phyloP scores from a whole-genome alignment of 805 yeast genomes.

The Cyberlindnera americana region DNA sequence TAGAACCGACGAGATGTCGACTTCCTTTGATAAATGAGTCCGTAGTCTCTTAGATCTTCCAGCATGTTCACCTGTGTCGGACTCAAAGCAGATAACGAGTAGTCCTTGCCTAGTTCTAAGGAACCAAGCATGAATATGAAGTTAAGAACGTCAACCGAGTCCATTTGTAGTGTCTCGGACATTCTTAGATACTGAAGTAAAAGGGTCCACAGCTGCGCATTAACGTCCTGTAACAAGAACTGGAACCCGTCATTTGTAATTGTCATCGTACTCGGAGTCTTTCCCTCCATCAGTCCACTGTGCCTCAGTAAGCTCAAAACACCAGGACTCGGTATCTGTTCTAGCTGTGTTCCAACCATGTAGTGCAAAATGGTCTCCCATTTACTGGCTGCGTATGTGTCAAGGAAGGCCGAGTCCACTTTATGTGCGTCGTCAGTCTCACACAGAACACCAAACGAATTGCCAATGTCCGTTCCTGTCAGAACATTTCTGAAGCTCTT shows the following conservation, averaged over 20 bases:
- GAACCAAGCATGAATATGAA: conserved; percentile 93
- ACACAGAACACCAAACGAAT: conserved; percentile 75
- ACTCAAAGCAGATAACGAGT: conserved; percentile 64
- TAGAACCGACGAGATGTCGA: conserved; percentile 64
- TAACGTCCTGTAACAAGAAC: conserved; percentile 85
- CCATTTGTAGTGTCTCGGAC: conserved; percentile 84
- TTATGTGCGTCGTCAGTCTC: conserved; percentile 50
- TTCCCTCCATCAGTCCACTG: conserved; percentile 84
- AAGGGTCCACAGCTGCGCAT: conserved; percentile 92
- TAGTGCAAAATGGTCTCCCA: conserved; percentile 97
- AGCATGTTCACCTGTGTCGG: conserved; percentile 83
- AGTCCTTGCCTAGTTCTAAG: conserved; percentile 84
- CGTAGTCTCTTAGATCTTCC: conserved; percentile 87
- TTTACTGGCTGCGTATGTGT: conserved; percentile 74
- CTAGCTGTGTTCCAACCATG: conserved; percentile 91
- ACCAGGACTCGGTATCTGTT: conserved; percentile 70
- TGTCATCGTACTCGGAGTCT: conserved; percentile 39
- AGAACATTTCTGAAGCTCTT: conserved; percentile 75
- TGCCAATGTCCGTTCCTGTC: conserved; percentile 68
- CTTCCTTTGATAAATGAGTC: conserved; percentile 71
- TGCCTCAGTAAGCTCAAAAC: conserved; percentile 72
- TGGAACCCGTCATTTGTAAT: conserved; percentile 95
- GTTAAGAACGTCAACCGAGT: conserved; percentile 92
- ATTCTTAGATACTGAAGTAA: conserved; percentile 81
- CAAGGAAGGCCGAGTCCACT: conserved; percentile 65